Conservation (phyloP, 768 basidiomycete genomes). For the Podaxis mareebaensis region DNA sequence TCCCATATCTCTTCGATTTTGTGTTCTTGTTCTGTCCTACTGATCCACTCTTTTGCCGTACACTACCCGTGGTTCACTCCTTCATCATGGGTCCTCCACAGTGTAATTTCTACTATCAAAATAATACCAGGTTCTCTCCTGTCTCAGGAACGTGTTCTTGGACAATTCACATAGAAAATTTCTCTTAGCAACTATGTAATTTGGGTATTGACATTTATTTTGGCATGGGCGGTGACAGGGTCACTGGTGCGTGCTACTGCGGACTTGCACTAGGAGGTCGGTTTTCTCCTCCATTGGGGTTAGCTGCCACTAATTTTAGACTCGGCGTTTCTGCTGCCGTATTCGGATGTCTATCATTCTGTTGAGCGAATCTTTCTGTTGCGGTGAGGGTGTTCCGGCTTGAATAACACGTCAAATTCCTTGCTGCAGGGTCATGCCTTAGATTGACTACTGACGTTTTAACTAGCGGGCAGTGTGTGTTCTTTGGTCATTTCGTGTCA, state of each 20-base stretch:
- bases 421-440: too few species aligned
- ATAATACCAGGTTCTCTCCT: conserved; percentile 10
- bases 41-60: neutral
- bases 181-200: too few species aligned
- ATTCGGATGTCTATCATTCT: neutral
- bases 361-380: neutral
- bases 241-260: neutral
- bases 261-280: too few species aligned
- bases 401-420: too few species aligned
- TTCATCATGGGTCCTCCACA: conserved; percentile 19
- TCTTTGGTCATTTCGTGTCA: neutral
- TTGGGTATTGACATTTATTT: too few species aligned
- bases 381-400: too few species aligned
- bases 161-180: neutral
- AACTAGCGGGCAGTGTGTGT: neutral
- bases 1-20: neutral
- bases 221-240: neutral
- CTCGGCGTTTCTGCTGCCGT: neutral
- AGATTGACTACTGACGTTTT: neutral
- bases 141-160: neutral
- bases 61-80: conserved; percentile 22
- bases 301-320: neutral
- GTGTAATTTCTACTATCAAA: conserved; percentile 13
- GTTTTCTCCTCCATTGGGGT: neutral
- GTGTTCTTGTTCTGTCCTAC: neutral